Base-by-base conservation (phyloP, 2,329 filamentous ascomycete genomes). In the Fusarium humuli region DNA sequence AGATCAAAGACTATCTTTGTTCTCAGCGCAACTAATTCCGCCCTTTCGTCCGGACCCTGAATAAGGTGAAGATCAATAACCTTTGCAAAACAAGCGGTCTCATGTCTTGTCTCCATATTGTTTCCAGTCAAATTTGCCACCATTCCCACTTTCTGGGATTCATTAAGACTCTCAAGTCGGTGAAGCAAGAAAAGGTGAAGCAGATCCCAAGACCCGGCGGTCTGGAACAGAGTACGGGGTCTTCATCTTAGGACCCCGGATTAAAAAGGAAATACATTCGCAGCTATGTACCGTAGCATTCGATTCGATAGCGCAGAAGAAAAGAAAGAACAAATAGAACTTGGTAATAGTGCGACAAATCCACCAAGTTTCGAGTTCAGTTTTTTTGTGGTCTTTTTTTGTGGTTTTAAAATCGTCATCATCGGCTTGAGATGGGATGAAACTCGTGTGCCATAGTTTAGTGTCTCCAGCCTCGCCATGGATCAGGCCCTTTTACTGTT, bases 51-150 rank as follows among this genome's bases (percentile, higher is more conserved):
- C 25, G 49, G n/a, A 27, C 23, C 7, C 23, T 29, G 49, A 18
- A 53, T 40, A 53, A 18, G 25, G 49, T 45, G 52, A 55, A 62
- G 56, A 74, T 69, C 63, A 52, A n/a, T 27, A 59, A 48, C 52
- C 47, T 37, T 23, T 46, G 16, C 40, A 45, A 67, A 57, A 57
- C 45, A 53, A 63, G 48, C 48, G 52, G 63, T 62, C 57, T 50
- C 46, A 22, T 20, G n/a, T 37, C 30, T 22, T 10, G 46, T 64
- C 48, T 59, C 53, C 48, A 65, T 61, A 41, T 34, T 58, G 22
- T 29, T 49, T 69, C 49, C 54, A 52, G 29, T 57, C 58, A 45
- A 58, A 58, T 65, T 70, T 74, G 70, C 72, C 72, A 74, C 70
- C 58, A 69, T 61, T 70, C 55, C 60, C 57, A 57, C 62, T 50